Conservation (phyloP, 1,284 basidiomycete species). For the Mixia osmundae region DNA sequence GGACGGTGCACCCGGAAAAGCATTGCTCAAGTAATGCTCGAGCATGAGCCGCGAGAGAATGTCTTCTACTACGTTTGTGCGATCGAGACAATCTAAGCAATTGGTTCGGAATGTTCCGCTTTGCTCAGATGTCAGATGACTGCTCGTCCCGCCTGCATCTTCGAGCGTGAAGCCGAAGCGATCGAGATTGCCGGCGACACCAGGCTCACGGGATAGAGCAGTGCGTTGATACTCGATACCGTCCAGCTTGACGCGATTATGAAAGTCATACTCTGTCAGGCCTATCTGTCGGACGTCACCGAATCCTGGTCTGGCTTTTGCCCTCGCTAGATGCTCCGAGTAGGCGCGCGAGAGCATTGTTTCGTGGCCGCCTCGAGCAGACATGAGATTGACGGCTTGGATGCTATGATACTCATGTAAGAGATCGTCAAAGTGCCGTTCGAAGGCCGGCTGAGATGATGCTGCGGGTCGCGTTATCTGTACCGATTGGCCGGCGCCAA, state of each 20-base stretch:
- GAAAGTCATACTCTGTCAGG: constrained; percentile 87
- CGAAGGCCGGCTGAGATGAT: constrained; percentile 85
- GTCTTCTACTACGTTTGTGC: constrained; percentile 95
- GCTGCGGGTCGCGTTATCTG: constrained; percentile 76
- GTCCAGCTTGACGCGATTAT: constrained; percentile 45
- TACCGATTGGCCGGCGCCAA: constrained; percentile 51
- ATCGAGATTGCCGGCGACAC: constrained; percentile 41
- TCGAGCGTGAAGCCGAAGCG: constrained; percentile 60
- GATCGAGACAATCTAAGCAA: constrained; percentile 51
- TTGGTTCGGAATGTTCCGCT: constrained; percentile 81
- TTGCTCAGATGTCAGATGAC: constrained; percentile 54
- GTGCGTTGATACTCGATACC: constrained; percentile 66
- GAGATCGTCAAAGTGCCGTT: constrained; percentile 70
- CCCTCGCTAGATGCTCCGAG: constrained; percentile 36
- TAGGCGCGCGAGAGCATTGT: constrained; percentile 61
- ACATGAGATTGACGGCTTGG: constrained; percentile 30
- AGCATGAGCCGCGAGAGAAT: constrained; percentile 51
- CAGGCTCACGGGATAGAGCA: constrained; percentile 30
- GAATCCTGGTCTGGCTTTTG: not conserved
- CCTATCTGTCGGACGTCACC: constrained; percentile 4
- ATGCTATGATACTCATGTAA: constrained; percentile 14
- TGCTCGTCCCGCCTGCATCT: constrained; percentile 24
- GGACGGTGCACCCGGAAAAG: constrained; percentile 18
- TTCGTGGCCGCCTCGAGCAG: constrained; percentile 54
- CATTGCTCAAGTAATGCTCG: constrained; percentile 26